phyloP scores from a whole-genome alignment of 228 moss, liverwort and hornwort species.

The Sphagnum fallax region DNA sequence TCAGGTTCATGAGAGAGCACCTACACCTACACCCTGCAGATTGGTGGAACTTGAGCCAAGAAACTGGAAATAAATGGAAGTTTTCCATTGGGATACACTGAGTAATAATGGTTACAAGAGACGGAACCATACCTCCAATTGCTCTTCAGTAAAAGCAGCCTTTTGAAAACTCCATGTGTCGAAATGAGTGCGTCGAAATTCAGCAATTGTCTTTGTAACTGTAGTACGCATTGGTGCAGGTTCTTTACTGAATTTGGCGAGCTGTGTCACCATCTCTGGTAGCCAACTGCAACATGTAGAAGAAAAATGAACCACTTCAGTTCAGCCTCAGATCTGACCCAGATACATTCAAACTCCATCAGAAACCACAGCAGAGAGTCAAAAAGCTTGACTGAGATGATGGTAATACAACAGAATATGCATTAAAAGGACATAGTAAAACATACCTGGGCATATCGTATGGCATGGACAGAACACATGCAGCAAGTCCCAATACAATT shows the following conservation, averaged over 20 bases:
- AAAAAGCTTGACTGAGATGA: no score
- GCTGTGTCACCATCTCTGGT: constrained; percentile 80
- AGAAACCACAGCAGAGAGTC: no score
- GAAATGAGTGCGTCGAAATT: constrained; percentile 95
- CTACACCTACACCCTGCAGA: no score
- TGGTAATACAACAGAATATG: no score
- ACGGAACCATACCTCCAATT: constrained; percentile 56
- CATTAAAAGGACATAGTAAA: no score
- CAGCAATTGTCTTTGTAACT: constrained; percentile 82
- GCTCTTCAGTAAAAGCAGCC: constrained; percentile 81
- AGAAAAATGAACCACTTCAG: not conserved
- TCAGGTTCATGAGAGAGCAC: not conserved
- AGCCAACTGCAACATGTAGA: constrained; percentile 66
- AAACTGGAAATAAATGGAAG: no score
- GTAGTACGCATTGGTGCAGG: constrained; percentile 75
- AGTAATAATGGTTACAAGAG: not conserved
- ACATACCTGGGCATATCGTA: constrained; percentile 94
- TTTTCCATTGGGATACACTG: no score
- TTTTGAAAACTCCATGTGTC: constrained; percentile 99
- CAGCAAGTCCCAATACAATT: constrained; percentile 77
- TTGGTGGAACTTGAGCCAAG: no score
- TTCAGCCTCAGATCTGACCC: no score
- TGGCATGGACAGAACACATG: constrained; percentile 90
- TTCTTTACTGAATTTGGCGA: constrained; percentile 71
- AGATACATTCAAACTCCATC: no score